Percentiles rank a stretch among this genome's conserved stretches.
Evolutionary conservation across 441 rosid genomes (phyloP).

Genomic region (Macaranga tanarius): DNA sequence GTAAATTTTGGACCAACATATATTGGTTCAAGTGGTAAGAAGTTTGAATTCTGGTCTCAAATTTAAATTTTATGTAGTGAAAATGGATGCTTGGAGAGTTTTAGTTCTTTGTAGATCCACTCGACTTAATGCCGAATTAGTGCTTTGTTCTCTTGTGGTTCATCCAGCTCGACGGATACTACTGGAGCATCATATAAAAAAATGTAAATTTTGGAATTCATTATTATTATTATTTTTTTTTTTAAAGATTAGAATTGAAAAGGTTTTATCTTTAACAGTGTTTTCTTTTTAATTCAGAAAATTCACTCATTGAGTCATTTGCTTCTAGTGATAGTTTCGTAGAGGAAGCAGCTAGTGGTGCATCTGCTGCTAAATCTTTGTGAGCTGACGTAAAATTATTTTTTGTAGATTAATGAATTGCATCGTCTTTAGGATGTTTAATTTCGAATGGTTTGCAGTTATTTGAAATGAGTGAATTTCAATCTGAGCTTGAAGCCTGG

Average conservation of each 20-base stretch:
- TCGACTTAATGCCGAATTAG: too few relatives aligned
- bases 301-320: background rate
- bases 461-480: background rate
- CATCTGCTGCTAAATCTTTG: constrained; percentile 48
- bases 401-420: background rate
- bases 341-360: constrained; percentile 78
- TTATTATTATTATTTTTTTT: background rate
- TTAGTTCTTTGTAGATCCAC: too few relatives aligned
- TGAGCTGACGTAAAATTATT: constrained; percentile 59
- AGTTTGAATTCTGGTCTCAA: too few relatives aligned
- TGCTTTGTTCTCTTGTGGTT: too few relatives aligned
- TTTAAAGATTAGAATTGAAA: background rate
- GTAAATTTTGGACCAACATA: too few relatives aligned
- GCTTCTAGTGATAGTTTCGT: constrained; percentile 69
- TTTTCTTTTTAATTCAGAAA: constrained; percentile 44
- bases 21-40: too few relatives aligned
- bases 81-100: too few relatives aligned
- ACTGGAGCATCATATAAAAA: too few relatives aligned
- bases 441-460: too few relatives aligned
- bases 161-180: too few relatives aligned
- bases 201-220: background rate
- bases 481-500: background rate
- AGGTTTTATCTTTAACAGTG: constrained; percentile 25
- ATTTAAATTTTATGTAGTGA: too few relatives aligned
- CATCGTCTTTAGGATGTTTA: background rate